Conservation (phyloP, 768 basidiomycete genomes). For the Rhodosporidiobolus sp. region DNA sequence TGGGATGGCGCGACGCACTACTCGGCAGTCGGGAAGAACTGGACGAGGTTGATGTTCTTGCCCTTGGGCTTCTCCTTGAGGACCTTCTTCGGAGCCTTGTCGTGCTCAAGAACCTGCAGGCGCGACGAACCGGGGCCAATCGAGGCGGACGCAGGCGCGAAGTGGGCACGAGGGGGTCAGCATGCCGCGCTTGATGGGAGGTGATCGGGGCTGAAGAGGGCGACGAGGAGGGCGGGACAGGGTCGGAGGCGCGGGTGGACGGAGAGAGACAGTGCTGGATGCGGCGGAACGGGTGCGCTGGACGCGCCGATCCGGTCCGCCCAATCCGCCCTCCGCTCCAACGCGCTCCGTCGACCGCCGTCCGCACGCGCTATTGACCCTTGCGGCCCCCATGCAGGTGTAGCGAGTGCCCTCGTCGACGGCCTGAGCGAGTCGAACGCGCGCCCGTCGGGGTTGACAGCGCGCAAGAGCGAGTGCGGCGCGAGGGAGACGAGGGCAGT, state of each 20-base stretch:
- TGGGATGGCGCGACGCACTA: slow-evolving; percentile 62
- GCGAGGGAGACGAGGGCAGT: too few relatives aligned
- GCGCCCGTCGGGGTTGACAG: not conserved
- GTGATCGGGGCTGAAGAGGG: not conserved
- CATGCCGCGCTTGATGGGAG: not conserved
- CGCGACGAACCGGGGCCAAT: not conserved
- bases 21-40: slow-evolving; percentile 92
- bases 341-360: not conserved
- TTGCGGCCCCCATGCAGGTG: too few relatives aligned
- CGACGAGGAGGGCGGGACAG: not conserved
- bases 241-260: not conserved
- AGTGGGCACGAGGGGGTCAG: not conserved
- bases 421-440: too few relatives aligned
- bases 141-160: not conserved
- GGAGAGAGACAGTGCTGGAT: too few relatives aligned
- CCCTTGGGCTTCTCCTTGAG: slow-evolving; percentile 70
- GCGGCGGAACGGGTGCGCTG: not conserved
- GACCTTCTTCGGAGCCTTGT: slow-evolving; percentile 62
- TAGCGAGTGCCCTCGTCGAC: too few relatives aligned
- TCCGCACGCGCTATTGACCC: too few relatives aligned
- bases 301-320: not conserved
- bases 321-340: not conserved
- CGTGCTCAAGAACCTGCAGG: slow-evolving; percentile 73
- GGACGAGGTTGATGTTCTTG: slow-evolving; percentile 67
- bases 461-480: not conserved